These are phyloP conservation scores for Raddia guianensis DNA, from an alignment of 176 grass and related monocot genomes.

Conservation along the genomic window DNA sequence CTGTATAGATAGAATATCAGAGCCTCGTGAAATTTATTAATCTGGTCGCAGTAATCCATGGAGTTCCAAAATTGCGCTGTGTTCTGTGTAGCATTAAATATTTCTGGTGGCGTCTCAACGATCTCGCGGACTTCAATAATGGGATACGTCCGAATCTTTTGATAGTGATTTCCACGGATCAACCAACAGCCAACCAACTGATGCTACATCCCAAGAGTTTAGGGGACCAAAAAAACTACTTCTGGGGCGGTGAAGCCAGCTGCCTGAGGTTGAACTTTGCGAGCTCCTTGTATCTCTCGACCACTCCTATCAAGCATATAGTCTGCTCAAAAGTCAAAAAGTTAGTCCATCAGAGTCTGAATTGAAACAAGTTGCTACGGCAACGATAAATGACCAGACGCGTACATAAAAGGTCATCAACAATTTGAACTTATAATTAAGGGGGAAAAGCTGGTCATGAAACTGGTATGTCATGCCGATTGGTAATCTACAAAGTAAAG, in stretches of 20 bases:
- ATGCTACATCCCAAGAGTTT: neutral
- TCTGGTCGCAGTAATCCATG: neutral
- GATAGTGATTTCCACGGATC: neutral
- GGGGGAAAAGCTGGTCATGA: neutral
- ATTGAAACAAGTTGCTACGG: neutral
- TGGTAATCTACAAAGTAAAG: neutral
- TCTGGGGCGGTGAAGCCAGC: constrained; percentile 61
- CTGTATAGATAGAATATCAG: neutral
- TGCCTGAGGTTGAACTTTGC: constrained; percentile 95
- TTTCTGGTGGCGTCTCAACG: neutral
- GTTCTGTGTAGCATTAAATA: neutral
- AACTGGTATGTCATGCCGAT: neutral
- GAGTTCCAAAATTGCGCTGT: neutral
- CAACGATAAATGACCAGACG: neutral
- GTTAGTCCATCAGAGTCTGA: constrained; percentile 9
- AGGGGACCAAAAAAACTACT: constrained; percentile 32
- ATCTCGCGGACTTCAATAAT: neutral
- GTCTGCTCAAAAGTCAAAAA: constrained; percentile 58
- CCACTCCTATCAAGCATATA: constrained; percentile 83
- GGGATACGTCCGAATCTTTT: constrained; percentile 1
- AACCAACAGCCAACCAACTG: constrained; percentile 26
- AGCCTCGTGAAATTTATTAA: constrained; percentile 2
- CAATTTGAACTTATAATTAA: neutral
- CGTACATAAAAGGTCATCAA: neutral
- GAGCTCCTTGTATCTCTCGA: constrained; percentile 83